Evolutionary conservation across 2,329 filamentous ascomycete genomes (phyloP).

Genomic region (Trichoderma breve): DNA sequence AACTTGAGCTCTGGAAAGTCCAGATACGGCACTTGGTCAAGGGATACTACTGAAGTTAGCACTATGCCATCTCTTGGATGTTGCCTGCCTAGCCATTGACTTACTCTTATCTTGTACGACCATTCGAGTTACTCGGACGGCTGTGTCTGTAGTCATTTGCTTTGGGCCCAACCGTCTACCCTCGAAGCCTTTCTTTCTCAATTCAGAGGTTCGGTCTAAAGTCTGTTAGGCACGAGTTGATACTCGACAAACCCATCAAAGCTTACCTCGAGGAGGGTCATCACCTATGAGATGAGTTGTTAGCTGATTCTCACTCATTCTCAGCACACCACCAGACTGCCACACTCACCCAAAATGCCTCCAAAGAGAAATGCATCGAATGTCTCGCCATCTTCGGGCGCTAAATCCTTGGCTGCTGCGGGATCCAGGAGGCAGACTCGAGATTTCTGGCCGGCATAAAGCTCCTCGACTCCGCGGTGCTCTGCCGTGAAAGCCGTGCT

Average conservation of each 20-base stretch:
- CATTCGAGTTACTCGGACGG: conserved; percentile 87
- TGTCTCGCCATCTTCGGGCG: conserved; percentile 73
- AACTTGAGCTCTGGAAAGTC: conserved; percentile 89
- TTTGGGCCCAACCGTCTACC: conserved; percentile 84
- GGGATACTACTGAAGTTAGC: conserved; percentile 54
- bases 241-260: neutral
- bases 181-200: conserved; percentile 88
- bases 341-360: conserved; percentile 79
- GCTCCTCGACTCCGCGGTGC: conserved; percentile 73
- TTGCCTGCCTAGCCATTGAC: conserved; percentile 27
- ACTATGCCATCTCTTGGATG: neutral
- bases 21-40: conserved; percentile 77
- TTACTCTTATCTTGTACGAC: conserved; percentile 81
- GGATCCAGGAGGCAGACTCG: conserved; percentile 89
- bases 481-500: conserved; percentile 68
- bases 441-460: conserved; percentile 71
- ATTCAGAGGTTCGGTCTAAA: conserved; percentile 90
- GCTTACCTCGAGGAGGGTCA: conserved; percentile 83
- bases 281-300: conserved; percentile 60
- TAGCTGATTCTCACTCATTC: conserved; percentile 14
- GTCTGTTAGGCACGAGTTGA: neutral
- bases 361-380: conserved; percentile 96
- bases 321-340: neutral
- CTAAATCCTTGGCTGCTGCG: conserved; percentile 74
- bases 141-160: conserved; percentile 98